Evolutionary conservation across 768 basidiomycete genomes (phyloP), one percentile per base, ranked within the genome.

Genomic region (Rhizopogon rudus): DNA sequence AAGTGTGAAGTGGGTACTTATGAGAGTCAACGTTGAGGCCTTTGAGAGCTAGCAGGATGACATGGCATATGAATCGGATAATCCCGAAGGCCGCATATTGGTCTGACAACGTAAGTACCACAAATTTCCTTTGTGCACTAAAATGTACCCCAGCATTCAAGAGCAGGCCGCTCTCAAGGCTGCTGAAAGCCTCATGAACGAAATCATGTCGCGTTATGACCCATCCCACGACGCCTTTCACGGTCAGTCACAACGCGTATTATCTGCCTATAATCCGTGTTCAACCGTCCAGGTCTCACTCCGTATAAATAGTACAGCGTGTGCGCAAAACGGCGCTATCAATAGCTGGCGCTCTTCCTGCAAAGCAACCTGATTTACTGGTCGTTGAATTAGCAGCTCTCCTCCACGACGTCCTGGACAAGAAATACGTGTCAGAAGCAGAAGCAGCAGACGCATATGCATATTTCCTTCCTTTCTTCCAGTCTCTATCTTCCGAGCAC

Each of bases 391-490:
- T 95, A 45, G 87, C 88, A 31, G 88, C 93, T n/a, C 79, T 96
- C 40, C 80, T 95, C 44, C 93, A 95, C 63, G 93, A 96, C 68
- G 78, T 93, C 41, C 74, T 91, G 35, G 90, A 92, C 78, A 90
- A 88, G 73, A 92, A 93, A 75, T 91, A 93, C 64, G 84, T 86
- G 16, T 73, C 83, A 2, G 67, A 76, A 12, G 76, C 75, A 53
- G 69, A 81, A 61, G 79, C 81, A 12, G 74, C 79, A 16, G 82
- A 88, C 65, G 81, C 86, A 6, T 82, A 82, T 68, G 69, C 73
- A 53, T 88, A 81, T 64, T 87, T 91, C 67, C 71, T 82, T 22
- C 84, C 89, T 20, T 82, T 83, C 68, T 89, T 88, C 65, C 59
- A 73, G 52, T 69, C 67, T 4, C 70, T 80, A 64, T 74, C 74